Evolutionary conservation across 2,329 filamentous ascomycete genomes (phyloP).

Genomic region (Byssoonygena ceratinophila): DNA sequence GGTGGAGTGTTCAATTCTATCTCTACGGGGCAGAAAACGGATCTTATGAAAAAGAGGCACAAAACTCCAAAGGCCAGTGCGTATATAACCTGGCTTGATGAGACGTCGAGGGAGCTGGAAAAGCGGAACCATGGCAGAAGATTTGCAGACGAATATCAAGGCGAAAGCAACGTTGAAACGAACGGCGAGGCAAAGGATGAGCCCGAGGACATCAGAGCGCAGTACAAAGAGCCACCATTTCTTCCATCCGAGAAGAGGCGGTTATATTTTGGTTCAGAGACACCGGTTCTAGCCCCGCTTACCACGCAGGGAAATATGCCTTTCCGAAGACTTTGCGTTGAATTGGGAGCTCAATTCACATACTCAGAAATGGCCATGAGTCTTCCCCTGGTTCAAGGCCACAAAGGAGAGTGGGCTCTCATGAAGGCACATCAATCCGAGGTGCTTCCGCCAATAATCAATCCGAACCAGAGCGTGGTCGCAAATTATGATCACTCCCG

Average conservation of each 20-base stretch:
- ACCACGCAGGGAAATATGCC: slow-evolving; percentile 96
- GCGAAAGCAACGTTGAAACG: slow-evolving; percentile 21
- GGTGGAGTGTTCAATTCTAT: slow-evolving; percentile 67
- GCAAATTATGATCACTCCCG: slow-evolving; percentile 68
- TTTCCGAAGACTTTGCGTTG: slow-evolving; percentile 79
- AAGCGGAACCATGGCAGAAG: slow-evolving; percentile 42
- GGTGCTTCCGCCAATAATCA: slow-evolving; percentile 58
- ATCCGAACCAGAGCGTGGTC: slow-evolving; percentile 46
- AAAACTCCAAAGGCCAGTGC: slow-evolving; percentile 62
- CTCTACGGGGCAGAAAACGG: slow-evolving; percentile 57
- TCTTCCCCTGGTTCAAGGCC: slow-evolving; percentile 76
- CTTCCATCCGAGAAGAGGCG: slow-evolving; percentile 85
- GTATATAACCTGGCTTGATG: slow-evolving; percentile 68
- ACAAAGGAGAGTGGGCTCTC: slow-evolving; percentile 87
- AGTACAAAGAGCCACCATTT: slow-evolving; percentile 76
- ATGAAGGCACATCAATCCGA: slow-evolving; percentile 88
- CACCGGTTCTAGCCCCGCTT: slow-evolving; percentile 82
- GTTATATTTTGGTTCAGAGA: slow-evolving; percentile 89
- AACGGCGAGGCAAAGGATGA: slow-evolving; percentile 33
- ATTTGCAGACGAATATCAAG: slow-evolving; percentile 28
- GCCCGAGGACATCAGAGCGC: slow-evolving; percentile 60
- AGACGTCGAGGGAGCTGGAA: slow-evolving; percentile 44
- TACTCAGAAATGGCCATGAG: slow-evolving; percentile 99
- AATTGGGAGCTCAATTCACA: slow-evolving; percentile 81
- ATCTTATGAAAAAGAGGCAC: slow-evolving; percentile 61